Percentiles rank a stretch among this genome's conserved stretches.
phyloP scores from a whole-genome alignment of 2,329 filamentous ascomycete genomes.

The Talaromyces sp. region DNA sequence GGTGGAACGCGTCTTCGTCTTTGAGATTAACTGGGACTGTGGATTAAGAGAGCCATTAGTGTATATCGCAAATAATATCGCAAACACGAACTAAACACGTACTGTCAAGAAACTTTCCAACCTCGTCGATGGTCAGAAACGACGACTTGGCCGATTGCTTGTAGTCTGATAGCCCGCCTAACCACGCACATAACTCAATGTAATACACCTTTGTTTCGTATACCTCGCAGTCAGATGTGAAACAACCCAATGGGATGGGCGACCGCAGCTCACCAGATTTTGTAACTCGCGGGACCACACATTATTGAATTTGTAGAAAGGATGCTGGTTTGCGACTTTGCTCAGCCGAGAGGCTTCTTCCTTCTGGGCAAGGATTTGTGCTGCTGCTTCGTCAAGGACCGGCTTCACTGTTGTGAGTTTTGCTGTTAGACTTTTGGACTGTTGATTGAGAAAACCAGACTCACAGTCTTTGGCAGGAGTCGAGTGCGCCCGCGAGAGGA shows the following conservation, averaged over 20 bases:
- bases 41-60: not conserved
- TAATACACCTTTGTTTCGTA: conserved; percentile 45
- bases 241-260: not conserved
- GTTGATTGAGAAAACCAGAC: conserved; percentile 22
- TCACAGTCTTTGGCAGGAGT: conserved; percentile 63
- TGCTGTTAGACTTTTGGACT: not conserved
- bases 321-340: conserved; percentile 71
- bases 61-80: not conserved
- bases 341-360: conserved; percentile 65
- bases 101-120: conserved; percentile 73
- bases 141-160: conserved; percentile 48
- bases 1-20: conserved; percentile 82
- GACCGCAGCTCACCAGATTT: conserved; percentile 56
- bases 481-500: conserved; percentile 84
- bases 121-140: conserved; percentile 83
- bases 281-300: conserved; percentile 83
- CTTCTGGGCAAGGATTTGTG: conserved; percentile 66
- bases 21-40: conserved; percentile 87
- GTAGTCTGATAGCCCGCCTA: conserved; percentile 65
- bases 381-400: conserved; percentile 65
- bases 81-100: conserved; percentile 18
- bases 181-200: conserved; percentile 64
- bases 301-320: conserved; percentile 96
- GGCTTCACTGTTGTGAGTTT: conserved; percentile 50
- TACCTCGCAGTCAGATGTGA: not conserved